Percentiles rank a stretch among this genome's conserved stretches.
Evolutionary conservation across 352 stramenopile genomes (phyloP).

Genomic region (Pythium utonaiense): DNA sequence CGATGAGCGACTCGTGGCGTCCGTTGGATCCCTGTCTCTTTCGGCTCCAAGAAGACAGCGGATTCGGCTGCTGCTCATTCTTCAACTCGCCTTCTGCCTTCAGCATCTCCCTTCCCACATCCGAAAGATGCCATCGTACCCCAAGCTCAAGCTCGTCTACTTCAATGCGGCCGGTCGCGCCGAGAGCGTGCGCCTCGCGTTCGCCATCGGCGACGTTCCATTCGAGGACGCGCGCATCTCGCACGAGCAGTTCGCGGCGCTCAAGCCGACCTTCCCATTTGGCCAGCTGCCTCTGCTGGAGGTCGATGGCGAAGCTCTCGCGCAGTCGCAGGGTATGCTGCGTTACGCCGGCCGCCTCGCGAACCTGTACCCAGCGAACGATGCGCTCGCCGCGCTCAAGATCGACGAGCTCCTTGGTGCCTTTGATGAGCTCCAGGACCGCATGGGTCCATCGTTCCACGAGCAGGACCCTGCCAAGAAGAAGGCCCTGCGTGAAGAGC

Average conservation of each 20-base stretch:
- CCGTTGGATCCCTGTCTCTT: not conserved
- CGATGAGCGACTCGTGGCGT: not conserved
- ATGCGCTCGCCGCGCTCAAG: constrained; percentile 25
- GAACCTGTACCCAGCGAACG: constrained; percentile 32
- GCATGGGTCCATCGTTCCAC: constrained; percentile 20
- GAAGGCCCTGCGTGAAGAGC: constrained; percentile 30
- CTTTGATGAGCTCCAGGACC: constrained; percentile 26
- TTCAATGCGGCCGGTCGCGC: constrained; percentile 36
- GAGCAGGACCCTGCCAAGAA: constrained; percentile 34
- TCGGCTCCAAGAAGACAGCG: too few species aligned
- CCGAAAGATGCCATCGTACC: constrained; percentile 16
- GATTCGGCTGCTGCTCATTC: constrained; percentile 2
- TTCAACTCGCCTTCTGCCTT: constrained; percentile 5
- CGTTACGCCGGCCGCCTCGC: constrained; percentile 37
- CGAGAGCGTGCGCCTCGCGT: constrained; percentile 31
- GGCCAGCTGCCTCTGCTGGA: constrained; percentile 34
- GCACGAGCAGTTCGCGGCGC: constrained; percentile 25
- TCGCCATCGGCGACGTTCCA: constrained; percentile 30
- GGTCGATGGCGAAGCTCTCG: constrained; percentile 28
- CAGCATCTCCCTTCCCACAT: not conserved
- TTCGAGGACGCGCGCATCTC: constrained; percentile 37
- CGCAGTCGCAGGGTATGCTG: constrained; percentile 33
- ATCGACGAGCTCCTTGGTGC: constrained; percentile 32
- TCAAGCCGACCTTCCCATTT: constrained; percentile 30
- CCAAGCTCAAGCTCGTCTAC: constrained; percentile 35